Percentiles rank a stretch among this genome's conserved stretches.
Conservation (phyloP, 768 basidiomycete genomes). For the Rossbeevera mucosa region DNA sequence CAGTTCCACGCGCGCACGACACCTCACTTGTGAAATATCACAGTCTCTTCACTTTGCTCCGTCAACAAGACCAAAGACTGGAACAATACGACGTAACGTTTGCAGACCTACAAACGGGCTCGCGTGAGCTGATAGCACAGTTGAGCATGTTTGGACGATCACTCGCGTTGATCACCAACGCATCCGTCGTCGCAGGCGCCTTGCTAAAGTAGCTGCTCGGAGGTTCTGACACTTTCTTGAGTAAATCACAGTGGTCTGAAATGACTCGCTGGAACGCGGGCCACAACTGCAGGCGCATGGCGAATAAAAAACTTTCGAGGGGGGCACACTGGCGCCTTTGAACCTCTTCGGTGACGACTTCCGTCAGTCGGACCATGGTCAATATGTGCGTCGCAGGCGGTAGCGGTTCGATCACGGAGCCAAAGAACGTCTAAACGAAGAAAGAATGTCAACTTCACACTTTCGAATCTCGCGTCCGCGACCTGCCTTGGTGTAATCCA, state of each 20-base stretch:
- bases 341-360: slow-evolving; percentile 69
- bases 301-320: slow-evolving; percentile 76
- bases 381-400: slow-evolving; percentile 76
- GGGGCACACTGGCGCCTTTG: slow-evolving; percentile 76
- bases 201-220: slow-evolving; percentile 60
- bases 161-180: slow-evolving; percentile 56
- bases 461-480: neutral
- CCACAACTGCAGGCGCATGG: slow-evolving; percentile 84
- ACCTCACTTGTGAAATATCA: slow-evolving; percentile 91
- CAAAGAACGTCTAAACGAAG: slow-evolving; percentile 56
- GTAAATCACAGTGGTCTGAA: slow-evolving; percentile 73
- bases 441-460: neutral
- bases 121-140: neutral
- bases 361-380: slow-evolving; percentile 88
- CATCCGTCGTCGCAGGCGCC: slow-evolving; percentile 61
- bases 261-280: slow-evolving; percentile 89
- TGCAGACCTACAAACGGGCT: slow-evolving; percentile 49
- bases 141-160: neutral
- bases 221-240: slow-evolving; percentile 82
- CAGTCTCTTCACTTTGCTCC: slow-evolving; percentile 83
- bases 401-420: slow-evolving; percentile 62
- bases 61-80: slow-evolving; percentile 78
- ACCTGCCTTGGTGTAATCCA: slow-evolving; percentile 77
- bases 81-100: slow-evolving; percentile 77
- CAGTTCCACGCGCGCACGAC: neutral